phyloP scores from a whole-genome alignment of 1,284 basidiomycete genomes.

The Pseudozyma pruni region DNA sequence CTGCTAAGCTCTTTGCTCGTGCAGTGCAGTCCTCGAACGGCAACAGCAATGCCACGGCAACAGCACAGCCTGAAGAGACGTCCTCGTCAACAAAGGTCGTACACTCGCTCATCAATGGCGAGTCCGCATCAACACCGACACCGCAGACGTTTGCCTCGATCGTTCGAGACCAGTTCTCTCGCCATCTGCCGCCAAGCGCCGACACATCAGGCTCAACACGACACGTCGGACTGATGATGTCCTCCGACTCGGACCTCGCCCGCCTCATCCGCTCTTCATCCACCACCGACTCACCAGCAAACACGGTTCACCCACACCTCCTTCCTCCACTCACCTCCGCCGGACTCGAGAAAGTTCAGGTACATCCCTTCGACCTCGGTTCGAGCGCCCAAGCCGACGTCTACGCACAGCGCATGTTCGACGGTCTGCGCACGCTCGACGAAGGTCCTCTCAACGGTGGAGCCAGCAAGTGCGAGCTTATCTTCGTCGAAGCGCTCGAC shows the following conservation, averaged over 20 bases:
- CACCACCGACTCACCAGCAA: background rate
- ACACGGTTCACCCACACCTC: constrained; percentile 16
- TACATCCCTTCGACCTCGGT: constrained; percentile 73
- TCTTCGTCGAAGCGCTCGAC: constrained; percentile 85
- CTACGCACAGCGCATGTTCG: constrained; percentile 85
- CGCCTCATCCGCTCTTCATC: constrained; percentile 8
- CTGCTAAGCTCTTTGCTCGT: constrained; percentile 20
- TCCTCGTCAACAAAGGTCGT: constrained; percentile 21
- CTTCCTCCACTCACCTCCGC: constrained; percentile 7
- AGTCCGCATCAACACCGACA: background rate
- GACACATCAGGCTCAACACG: background rate
- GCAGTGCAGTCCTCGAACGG: constrained; percentile 7
- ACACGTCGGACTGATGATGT: constrained; percentile 48
- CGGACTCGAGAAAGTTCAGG: constrained; percentile 8
- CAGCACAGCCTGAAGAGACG: background rate
- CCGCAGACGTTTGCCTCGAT: constrained; percentile 23
- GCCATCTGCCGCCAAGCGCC: background rate
- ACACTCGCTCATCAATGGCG: constrained; percentile 11
- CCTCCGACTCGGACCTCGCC: constrained; percentile 38
- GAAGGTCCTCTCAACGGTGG: constrained; percentile 53
- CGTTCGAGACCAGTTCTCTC: constrained; percentile 23
- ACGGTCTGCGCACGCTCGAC: constrained; percentile 86
- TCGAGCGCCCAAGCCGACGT: constrained; percentile 74
- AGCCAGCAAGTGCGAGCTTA: constrained; percentile 75
- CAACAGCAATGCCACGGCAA: background rate